These are phyloP conservation scores for Daldinia vernicosa DNA, from an alignment of 495 filamentous ascomycete species.

Conservation along the genomic window DNA sequence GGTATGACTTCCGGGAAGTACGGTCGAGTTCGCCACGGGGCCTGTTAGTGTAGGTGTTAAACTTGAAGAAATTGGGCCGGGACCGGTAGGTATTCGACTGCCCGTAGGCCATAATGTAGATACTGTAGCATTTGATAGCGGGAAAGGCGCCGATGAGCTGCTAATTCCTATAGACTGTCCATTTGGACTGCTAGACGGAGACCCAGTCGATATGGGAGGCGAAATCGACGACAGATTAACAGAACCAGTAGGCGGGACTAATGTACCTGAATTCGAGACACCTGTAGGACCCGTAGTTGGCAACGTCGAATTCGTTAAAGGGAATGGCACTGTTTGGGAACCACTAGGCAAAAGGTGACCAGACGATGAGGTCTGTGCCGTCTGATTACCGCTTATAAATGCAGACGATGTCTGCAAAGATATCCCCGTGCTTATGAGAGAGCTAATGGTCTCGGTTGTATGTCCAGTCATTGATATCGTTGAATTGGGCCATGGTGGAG, in stretches of 20 bases:
- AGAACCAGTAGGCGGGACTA: conserved; percentile 8
- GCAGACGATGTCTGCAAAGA: neutral
- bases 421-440: conserved; percentile 1
- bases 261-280: conserved; percentile 12
- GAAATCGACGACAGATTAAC: neutral
- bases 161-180: conserved; percentile 10
- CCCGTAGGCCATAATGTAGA: conserved; percentile 20
- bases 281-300: conserved; percentile 15
- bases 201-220: conserved; percentile 10
- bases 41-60: conserved; percentile 3
- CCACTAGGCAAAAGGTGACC: neutral
- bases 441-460: conserved; percentile 17
- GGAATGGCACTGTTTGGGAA: conserved; percentile 30
- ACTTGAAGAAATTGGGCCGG: conserved; percentile 24
- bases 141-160: conserved; percentile 32
- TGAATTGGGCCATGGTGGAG: conserved; percentile 45
- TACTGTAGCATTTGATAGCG: conserved; percentile 36
- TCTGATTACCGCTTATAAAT: neutral
- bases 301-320: conserved; percentile 29
- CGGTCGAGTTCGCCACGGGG: conserved; percentile 13
- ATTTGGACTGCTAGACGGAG: neutral
- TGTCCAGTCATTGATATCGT: conserved; percentile 30
- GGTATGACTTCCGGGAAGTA: conserved; percentile 3
- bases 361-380: neutral
- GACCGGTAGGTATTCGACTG: conserved; percentile 24